Conservation (phyloP, 2,329 filamentous ascomycete species). For the Xylariales sp. region DNA sequence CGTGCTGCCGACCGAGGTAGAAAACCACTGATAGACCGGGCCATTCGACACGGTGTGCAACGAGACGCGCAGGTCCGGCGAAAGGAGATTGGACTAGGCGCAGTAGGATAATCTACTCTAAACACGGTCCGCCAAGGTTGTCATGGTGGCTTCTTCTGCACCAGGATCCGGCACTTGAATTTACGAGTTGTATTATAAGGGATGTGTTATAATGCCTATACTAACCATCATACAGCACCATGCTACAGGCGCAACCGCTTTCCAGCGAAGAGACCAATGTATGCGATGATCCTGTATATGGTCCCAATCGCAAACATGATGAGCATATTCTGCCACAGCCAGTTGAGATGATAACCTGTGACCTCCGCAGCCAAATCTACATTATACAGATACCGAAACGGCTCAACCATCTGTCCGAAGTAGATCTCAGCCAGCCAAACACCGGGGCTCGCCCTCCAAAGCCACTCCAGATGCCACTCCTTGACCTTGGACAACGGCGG, state of each 20-base stretch:
- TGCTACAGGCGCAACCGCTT: constrained; percentile 26
- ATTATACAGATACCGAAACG: constrained; percentile 46
- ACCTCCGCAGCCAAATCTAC: constrained; percentile 38
- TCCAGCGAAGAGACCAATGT: constrained; percentile 31
- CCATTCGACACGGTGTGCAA: no score
- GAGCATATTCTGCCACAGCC: constrained; percentile 40
- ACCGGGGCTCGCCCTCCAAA: constrained; percentile 50
- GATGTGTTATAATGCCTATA: no score
- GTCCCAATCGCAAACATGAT: constrained; percentile 39
- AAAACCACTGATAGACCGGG: no score
- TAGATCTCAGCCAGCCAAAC: constrained; percentile 54
- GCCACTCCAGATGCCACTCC: constrained; percentile 48
- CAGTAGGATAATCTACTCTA: no score
- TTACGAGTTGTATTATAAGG: no score
- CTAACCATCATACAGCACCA: no score
- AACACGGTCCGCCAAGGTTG: no score
- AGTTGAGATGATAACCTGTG: constrained; percentile 42
- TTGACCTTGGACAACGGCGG: constrained; percentile 44
- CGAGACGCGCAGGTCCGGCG: no score
- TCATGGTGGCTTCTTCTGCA: no score
- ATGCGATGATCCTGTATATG: constrained; percentile 40
- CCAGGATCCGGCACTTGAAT: no score
- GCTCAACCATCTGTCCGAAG: constrained; percentile 45
- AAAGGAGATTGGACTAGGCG: no score
- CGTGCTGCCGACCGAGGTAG: no score